Base-by-base conservation (phyloP, 116 monocot genomes). In the Iris pallida region DNA sequence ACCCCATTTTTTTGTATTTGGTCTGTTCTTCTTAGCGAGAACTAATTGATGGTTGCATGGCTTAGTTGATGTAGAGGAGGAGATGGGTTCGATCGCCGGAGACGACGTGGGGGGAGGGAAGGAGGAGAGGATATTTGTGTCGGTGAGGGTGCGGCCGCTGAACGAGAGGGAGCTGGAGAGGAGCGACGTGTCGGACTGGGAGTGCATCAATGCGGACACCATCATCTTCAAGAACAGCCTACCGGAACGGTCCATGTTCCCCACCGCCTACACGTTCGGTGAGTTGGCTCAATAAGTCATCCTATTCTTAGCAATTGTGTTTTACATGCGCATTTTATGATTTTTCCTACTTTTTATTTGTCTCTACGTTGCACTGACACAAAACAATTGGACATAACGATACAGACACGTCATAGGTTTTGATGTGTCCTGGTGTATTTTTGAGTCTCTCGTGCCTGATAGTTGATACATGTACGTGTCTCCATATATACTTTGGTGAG, bases 211-310 rank as follows among this genome's bases (percentile, higher is more conserved):
- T 57, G 53, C 45, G 19, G 80, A 82, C 75, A 82, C 91, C 44
- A 61, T 91, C 52, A 76, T 85, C 53, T 84, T 76, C 79, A 84
- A 79, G 73, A 70, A 75, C 59, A 70, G 55, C 64, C n/a, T 77
- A 13, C 76, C 83, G 5, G 98, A 97, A 45, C 74, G 98, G 47
- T 77, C 87, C 51, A 65, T 86, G 86, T 59, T 61, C 14, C 93
- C 99, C 11, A 69, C 70, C 40, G 77, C 83, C 17, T 90, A 93
- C 74, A 86, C 79, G 8, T 99, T 84, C 60, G 99, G 99, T 99
- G 70, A 90, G 85, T 64, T 2, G 1, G 40, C 13, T 53, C 6
- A 3, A 30, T 30, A 30, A 30, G 30, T 30, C 30, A 30, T 30
- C 30, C 2, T 30, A 30, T 30, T 30, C 2, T 30, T 30, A 30